phyloP scores from a whole-genome alignment of 176 grass and related monocot species.

The Cocos nucifera region DNA sequence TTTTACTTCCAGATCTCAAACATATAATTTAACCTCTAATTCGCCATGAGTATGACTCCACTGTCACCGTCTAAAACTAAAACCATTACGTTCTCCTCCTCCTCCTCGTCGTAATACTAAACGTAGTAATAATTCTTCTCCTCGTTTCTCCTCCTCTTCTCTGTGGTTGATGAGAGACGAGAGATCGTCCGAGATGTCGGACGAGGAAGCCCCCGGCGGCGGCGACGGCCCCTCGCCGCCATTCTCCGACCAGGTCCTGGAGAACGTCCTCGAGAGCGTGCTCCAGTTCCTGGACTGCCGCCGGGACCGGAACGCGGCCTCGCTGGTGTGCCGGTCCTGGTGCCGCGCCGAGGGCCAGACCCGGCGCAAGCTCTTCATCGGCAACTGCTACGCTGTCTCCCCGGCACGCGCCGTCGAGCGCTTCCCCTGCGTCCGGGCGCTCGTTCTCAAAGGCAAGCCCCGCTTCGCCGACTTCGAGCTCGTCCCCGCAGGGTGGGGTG shows the following conservation, averaged over 20 bases:
- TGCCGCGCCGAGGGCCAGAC: slow-evolving; percentile 69
- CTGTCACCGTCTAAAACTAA: no score
- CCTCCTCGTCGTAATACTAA: no score
- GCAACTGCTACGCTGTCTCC: slow-evolving; percentile 71
- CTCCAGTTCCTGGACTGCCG: slow-evolving; percentile 66
- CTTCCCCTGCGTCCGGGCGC: slow-evolving; percentile 43
- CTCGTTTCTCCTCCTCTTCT: no score
- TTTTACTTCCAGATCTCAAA: no score
- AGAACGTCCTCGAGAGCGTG: slow-evolving; percentile 92
- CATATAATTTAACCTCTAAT: no score
- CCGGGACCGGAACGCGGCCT: slow-evolving; percentile 61
- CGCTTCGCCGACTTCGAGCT: slow-evolving; percentile 92
- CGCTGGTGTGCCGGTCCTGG: slow-evolving; percentile 82
- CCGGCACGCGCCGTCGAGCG: slow-evolving; percentile 49
- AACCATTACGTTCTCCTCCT: no score
- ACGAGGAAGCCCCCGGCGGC: slow-evolving; percentile 25
- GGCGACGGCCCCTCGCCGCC: slow-evolving; percentile 32
- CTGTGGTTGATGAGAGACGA: no score
- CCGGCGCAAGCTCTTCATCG: slow-evolving; percentile 44
- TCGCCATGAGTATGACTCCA: no score
- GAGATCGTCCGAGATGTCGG: neutral
- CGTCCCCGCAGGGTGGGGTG: slow-evolving; percentile 68
- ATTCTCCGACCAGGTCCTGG: slow-evolving; percentile 70
- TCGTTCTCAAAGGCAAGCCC: slow-evolving; percentile 78
- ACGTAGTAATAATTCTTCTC: no score